Evolutionary conservation across 2,329 filamentous ascomycete genomes (phyloP).

Genomic region (Alternaria triticina): DNA sequence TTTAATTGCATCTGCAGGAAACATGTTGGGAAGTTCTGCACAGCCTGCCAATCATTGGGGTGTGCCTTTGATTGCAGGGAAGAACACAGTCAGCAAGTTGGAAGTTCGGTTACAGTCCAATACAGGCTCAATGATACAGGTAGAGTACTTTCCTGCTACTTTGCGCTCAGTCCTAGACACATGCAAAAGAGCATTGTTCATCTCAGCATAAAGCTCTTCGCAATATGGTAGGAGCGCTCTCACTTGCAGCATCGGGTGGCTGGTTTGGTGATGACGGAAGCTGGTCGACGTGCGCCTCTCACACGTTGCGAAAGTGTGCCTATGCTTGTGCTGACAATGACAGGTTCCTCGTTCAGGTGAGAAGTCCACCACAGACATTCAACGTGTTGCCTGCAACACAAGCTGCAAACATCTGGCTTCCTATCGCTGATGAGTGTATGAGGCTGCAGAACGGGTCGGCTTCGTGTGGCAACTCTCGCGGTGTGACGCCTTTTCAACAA

Average conservation of each 20-base stretch:
- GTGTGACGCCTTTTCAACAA: not conserved
- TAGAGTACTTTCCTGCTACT: too few relatives aligned
- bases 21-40: not conserved
- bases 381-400: not conserved
- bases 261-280: conserved; percentile 3
- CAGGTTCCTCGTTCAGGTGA: not conserved
- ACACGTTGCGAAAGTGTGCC: fast-evolving
- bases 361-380: conserved; percentile 1
- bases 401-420: not conserved
- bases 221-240: not conserved
- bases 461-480: not conserved
- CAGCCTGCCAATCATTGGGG: not conserved
- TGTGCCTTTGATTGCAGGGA: not conserved
- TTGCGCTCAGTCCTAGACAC: not conserved
- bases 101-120: not conserved
- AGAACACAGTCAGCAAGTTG: not conserved
- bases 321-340: not conserved
- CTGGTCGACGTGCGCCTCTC: not conserved
- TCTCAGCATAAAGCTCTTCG: too few relatives aligned
- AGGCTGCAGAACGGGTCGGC: not conserved
- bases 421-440: not conserved
- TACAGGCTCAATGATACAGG: not conserved
- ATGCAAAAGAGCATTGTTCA: not conserved
- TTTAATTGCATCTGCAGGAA: not conserved
- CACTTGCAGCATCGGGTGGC: not conserved